Percentiles rank a stretch among this genome's conserved stretches.
Conservation (phyloP, 345 rosid genomes). For the Toxicodendron radicans region DNA sequence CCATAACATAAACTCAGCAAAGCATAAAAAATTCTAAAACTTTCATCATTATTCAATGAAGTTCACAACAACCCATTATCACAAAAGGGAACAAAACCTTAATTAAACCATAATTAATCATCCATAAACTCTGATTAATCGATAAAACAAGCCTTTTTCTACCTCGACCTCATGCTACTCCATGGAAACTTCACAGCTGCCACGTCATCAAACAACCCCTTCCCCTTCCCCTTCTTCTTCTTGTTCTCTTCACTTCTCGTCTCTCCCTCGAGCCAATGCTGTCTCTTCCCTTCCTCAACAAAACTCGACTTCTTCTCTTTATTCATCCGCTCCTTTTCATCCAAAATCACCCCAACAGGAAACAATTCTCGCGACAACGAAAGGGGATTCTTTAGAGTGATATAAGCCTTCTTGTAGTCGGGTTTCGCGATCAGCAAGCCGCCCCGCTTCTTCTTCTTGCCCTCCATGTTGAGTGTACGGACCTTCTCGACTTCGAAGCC, state of each 20-base stretch:
- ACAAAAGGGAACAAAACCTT: not conserved
- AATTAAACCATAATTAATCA: not conserved
- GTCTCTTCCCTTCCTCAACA: constrained; percentile 57
- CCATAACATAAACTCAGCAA: not conserved
- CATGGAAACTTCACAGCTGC: constrained; percentile 58
- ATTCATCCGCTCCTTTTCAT: constrained; percentile 57
- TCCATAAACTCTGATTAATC: not conserved
- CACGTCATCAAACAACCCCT: constrained; percentile 13
- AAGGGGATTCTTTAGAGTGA: constrained; percentile 59
- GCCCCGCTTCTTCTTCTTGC: constrained; percentile 86
- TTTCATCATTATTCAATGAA: not conserved
- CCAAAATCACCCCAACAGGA: constrained; percentile 56
- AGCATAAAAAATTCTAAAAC: not conserved
- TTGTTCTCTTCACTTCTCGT: constrained; percentile 23
- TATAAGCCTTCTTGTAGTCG: constrained; percentile 91
- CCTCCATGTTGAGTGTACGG: constrained; percentile 90
- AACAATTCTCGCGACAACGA: constrained; percentile 65
- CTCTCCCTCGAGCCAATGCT: constrained; percentile 81
- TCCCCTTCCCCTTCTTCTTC: constrained; percentile 3
- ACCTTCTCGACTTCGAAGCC: constrained; percentile 89
- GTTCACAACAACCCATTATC: not conserved
- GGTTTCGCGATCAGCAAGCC: constrained; percentile 75
- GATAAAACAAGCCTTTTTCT: constrained; percentile 19
- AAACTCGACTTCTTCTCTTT: constrained; percentile 59
- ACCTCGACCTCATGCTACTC: constrained; percentile 67